Base-by-base conservation (phyloP, 1,284 basidiomycete species). In the Porodaedalea pini region DNA sequence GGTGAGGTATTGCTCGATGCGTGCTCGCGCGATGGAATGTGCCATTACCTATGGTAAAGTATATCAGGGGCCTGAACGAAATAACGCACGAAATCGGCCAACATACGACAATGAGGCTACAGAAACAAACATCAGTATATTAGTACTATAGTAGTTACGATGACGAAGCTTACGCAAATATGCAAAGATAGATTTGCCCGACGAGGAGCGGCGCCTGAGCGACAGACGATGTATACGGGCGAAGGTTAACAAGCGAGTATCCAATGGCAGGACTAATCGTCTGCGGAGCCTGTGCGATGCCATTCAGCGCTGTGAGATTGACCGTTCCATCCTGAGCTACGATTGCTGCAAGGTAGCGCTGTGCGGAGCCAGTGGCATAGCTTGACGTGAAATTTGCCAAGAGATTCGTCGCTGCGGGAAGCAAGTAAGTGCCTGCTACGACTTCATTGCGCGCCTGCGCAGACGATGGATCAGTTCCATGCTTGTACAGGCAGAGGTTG, bases 121-220 rank as follows among this genome's bases (percentile, higher is more conserved):
- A 17, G 15, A 27, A 15, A n/a, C 32, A 8, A 2, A 31, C 11
- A 23, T 32, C 31, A 27, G 21, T 17, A 47, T 15, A 17, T 23
- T 23, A 44, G 11, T 44, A 11, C 13, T 0, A 25, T 23, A 17
- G 7, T 15, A 2, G 29, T 1, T n/a, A 15, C 32, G 13, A 13
- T 34, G 32, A 6, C 32, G 32, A 32, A 2, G 19, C 69, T 59
- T 68, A 76, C 60, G 73, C 61, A 19, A 75, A 67, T 41, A 83
- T 80, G 63, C 73, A 69, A 61, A 80, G 67, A 69, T 80, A 81
- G 54, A 82, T 74, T 50, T 75, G 68, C 10, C 75, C 80, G 45
- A 81, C 78, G 15, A 81, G 74, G 1, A 78, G 77, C 43, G 79
- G 75, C 0, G 81, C 81, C 17, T 73, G 71, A 0, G 79, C 78